Evolutionary conservation across 1,139 yeast genomes (phyloP).

Genomic region (Geotrichum carabidarum): DNA sequence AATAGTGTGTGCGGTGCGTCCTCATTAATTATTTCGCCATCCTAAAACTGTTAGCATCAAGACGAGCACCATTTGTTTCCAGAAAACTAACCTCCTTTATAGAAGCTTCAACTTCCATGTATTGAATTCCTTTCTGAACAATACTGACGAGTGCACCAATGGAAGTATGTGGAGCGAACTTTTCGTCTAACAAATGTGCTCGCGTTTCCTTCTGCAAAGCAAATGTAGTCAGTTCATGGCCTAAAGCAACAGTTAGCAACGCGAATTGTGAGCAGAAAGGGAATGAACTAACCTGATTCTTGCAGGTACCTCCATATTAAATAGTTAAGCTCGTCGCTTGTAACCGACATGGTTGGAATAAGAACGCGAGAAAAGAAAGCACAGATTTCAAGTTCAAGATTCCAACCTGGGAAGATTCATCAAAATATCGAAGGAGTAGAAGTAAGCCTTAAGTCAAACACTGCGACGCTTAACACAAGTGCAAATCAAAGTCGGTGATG

Average conservation of each 20-base stretch:
- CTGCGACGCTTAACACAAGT: not conserved
- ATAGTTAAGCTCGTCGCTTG: slow-evolving; percentile 82
- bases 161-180: slow-evolving; percentile 48
- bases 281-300: slow-evolving; percentile 57
- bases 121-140: slow-evolving; percentile 81
- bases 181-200: slow-evolving; percentile 54
- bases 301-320: slow-evolving; percentile 90
- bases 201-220: slow-evolving; percentile 75
- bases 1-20: slow-evolving; percentile 36
- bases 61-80: slow-evolving; percentile 18
- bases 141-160: slow-evolving; percentile 75
- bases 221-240: slow-evolving; percentile 66
- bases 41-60: slow-evolving; percentile 1
- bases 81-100: slow-evolving; percentile 37
- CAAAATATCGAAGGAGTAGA: too few relatives aligned
- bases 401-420: not conserved
- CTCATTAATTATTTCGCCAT: slow-evolving; percentile 24
- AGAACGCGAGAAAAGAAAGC: not conserved
- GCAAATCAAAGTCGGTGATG: not conserved
- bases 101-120: slow-evolving; percentile 51
- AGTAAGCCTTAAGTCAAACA: not conserved
- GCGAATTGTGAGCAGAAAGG: not conserved
- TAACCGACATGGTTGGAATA: slow-evolving; percentile 56
- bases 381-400: not conserved
- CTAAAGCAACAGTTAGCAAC: slow-evolving; percentile 23